Evolutionary conservation across 768 basidiomycete genomes (phyloP).

Genomic region (Paxillus involutus): DNA sequence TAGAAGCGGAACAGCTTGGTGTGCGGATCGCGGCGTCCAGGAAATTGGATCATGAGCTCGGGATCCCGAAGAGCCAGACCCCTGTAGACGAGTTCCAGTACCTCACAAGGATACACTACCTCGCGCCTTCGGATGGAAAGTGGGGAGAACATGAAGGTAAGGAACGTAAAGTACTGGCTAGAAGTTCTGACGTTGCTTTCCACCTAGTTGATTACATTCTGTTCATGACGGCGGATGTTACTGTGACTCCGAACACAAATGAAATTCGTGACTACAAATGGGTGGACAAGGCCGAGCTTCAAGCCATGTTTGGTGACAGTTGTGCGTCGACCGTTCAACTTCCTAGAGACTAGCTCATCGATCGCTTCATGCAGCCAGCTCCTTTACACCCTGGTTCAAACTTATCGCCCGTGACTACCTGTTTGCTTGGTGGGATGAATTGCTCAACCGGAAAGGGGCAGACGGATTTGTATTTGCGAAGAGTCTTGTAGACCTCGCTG

Average conservation of each 20-base stretch:
- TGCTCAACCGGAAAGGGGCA: constrained; percentile 57
- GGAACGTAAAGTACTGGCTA: constrained; percentile 9
- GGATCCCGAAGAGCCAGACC: constrained; percentile 78
- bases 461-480: constrained; percentile 57
- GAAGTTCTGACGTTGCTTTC: constrained; percentile 8
- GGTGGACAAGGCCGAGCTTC: constrained; percentile 86
- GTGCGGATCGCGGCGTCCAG: constrained; percentile 89
- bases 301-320: constrained; percentile 83
- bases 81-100: constrained; percentile 89
- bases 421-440: constrained; percentile 98
- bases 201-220: constrained; percentile 92
- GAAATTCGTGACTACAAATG: constrained; percentile 92
- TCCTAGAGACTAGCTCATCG: background rate
- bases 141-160: constrained; percentile 99
- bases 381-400: constrained; percentile 99
- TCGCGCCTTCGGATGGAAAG: constrained; percentile 86
- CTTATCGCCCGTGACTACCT: constrained; percentile 95
- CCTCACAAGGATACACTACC: constrained; percentile 94
- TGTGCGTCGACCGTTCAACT: constrained; percentile 43
- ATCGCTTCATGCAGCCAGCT: constrained; percentile 53
- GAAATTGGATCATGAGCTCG: constrained; percentile 95
- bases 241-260: constrained; percentile 77
- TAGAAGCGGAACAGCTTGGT: constrained; percentile 75
- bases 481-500: constrained; percentile 55
- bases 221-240: constrained; percentile 88